Conservation (phyloP, 257 asterid species). For the Solanum acaule region DNA sequence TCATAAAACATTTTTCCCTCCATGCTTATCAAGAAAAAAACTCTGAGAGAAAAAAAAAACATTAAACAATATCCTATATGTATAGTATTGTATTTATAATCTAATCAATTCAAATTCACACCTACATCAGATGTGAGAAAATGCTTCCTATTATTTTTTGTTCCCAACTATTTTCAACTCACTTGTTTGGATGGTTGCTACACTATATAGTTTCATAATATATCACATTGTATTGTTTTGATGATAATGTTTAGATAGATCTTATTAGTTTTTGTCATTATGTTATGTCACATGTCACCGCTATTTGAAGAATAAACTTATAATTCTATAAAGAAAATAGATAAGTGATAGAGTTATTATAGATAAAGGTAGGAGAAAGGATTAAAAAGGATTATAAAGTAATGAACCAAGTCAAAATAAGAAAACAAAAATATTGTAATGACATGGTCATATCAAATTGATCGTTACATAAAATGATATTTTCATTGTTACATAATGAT, state of each 20-base stretch:
- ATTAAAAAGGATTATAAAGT: neutral
- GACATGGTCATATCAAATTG: neutral
- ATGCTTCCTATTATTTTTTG: neutral
- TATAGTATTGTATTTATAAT: too few relatives aligned
- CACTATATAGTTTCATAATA: neutral
- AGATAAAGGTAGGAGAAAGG: neutral
- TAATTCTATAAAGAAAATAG: neutral
- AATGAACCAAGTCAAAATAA: neutral
- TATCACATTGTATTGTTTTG: too few relatives aligned
- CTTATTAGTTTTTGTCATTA: neutral
- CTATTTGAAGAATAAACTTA: neutral
- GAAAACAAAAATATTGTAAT: neutral
- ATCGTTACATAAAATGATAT: neutral
- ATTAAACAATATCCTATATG: too few relatives aligned
- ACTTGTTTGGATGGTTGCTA: neutral
- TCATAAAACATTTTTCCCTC: too few relatives aligned
- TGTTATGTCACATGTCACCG: neutral
- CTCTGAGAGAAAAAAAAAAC: too few relatives aligned
- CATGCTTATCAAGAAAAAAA: too few relatives aligned
- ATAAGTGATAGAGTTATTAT: neutral
- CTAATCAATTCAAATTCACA: too few relatives aligned
- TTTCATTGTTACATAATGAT: neutral
- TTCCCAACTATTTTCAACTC: neutral
- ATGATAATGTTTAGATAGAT: neutral
- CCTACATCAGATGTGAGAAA: neutral